Evolutionary conservation across 306 rosid genomes (phyloP).

Genomic region (Quercus ilex): DNA sequence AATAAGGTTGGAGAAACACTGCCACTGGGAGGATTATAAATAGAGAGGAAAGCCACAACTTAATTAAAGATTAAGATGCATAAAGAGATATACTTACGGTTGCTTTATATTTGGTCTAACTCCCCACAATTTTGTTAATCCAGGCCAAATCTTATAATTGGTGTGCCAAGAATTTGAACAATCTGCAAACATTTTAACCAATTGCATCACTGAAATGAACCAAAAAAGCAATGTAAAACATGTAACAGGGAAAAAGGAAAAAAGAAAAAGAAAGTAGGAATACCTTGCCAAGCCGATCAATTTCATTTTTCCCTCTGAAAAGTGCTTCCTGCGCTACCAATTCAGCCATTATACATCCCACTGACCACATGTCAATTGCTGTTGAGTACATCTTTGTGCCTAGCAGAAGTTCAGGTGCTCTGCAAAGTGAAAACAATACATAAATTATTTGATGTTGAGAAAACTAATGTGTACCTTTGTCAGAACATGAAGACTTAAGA

Average conservation of each 20-base stretch:
- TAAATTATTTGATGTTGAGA: not conserved
- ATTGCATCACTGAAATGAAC: conserved; percentile 7
- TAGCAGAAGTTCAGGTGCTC: conserved; percentile 88
- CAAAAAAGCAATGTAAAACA: not conserved
- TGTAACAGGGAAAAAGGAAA: not conserved
- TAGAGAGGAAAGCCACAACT: not conserved
- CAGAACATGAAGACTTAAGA: not conserved
- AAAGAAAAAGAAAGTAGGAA: not conserved
- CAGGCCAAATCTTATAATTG: conserved; percentile 81
- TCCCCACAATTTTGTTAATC: conserved; percentile 69
- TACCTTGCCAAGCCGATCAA: conserved; percentile 84
- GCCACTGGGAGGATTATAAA: not conserved
- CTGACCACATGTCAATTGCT: conserved; percentile 96
- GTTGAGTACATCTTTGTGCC: conserved; percentile 82
- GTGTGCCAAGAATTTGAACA: conserved; percentile 72
- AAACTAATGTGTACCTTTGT: not conserved
- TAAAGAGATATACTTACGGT: conserved; percentile 41
- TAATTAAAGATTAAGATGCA: not conserved
- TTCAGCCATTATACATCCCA: conserved; percentile 97
- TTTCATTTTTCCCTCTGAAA: conserved; percentile 74
- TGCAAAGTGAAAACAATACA: conserved; percentile 26
- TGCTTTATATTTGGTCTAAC: conserved; percentile 63
- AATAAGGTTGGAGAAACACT: not conserved
- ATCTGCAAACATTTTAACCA: conserved; percentile 47
- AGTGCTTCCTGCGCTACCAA: conserved; percentile 72